Evolutionary conservation across 2,329 filamentous ascomycete species (phyloP).

Genomic region (Microdochium trichocladiopsis): DNA sequence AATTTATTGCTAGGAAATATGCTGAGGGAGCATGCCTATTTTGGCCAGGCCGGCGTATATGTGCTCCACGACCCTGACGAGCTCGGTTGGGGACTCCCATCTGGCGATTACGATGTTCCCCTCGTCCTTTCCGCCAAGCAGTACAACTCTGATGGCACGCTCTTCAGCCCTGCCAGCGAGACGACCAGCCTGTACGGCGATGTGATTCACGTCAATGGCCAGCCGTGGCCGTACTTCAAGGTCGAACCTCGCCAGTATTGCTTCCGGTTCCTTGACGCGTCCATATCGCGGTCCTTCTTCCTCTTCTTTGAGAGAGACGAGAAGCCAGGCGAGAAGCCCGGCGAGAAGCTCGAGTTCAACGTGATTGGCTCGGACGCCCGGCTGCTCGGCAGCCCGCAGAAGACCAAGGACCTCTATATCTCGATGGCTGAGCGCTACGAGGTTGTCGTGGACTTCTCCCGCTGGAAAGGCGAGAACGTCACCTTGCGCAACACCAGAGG

Average conservation of each 20-base stretch:
- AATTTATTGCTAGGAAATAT: no score
- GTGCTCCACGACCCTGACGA: slow-evolving; percentile 44
- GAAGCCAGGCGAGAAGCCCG: slow-evolving; percentile 9
- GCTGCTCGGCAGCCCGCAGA: slow-evolving; percentile 37
- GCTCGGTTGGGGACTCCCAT: slow-evolving; percentile 38
- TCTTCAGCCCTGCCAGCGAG: slow-evolving; percentile 37
- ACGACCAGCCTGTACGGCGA: slow-evolving; percentile 45
- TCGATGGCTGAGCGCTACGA: slow-evolving; percentile 53
- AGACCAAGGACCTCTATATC: slow-evolving; percentile 31
- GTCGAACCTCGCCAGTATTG: slow-evolving; percentile 55
- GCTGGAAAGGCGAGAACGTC: slow-evolving; percentile 39
- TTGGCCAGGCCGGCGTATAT: slow-evolving; percentile 49
- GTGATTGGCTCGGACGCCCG: slow-evolving; percentile 49
- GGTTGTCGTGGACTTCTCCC: slow-evolving; percentile 47
- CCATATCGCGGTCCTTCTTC: slow-evolving; percentile 39
- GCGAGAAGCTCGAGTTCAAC: slow-evolving; percentile 34
- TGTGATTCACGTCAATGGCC: slow-evolving; percentile 49
- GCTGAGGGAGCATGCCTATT: slow-evolving; percentile 41
- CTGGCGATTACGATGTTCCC: slow-evolving; percentile 46
- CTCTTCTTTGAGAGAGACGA: slow-evolving; percentile 34
- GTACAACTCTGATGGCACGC: slow-evolving; percentile 42
- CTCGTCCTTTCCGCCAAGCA: slow-evolving; percentile 41
- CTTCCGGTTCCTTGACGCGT: slow-evolving; percentile 44
- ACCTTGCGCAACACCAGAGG: slow-evolving; percentile 25
- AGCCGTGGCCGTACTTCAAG: slow-evolving; percentile 51